Evolutionary conservation across 139 green algal species (phyloP), one percentile per base, ranked within the genome.

Genomic region (Yamagishiella unicocca): DNA sequence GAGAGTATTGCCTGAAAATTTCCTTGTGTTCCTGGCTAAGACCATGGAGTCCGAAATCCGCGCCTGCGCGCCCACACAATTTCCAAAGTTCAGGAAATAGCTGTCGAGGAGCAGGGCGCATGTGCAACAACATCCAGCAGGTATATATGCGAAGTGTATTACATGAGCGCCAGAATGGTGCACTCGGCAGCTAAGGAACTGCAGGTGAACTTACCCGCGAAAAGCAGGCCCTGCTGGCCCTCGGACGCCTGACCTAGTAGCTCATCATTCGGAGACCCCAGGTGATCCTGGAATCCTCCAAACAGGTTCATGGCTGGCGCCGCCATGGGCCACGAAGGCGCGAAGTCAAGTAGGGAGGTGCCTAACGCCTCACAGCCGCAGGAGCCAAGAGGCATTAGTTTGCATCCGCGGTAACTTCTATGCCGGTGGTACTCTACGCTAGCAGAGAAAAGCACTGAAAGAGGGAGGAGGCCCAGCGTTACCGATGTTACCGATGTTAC

Each of bases 1-100:
- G 42, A 1, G 79, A 67, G 62, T 64, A 85, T 21, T 77, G 79
- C 62, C 62, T 29, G 10, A 85, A 46, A 2, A 85, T 31, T 35
- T 85, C 79, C 29, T 85, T 85, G 2, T 85, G 79, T 42, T 85
- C 79, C 61, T 76, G 62, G 21, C 62, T 76, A 5, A 85, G 42
- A 9, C 79, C 79, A 73, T 50, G 42, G 2, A 85, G 58, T 2
- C 25, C 76, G n/a, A 62, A 85, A 2, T 85, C 78, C 0, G 78
- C 14, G 14, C 78, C 78, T 85, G 78, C 45, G 46, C 21, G 31
- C 2, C n/a, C 1, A 50, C 21, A 68, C 37, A 8, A 3, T 21
- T 53, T 33, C 40, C 27, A 14, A 14, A 42, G 45, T 40, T n/a
- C 31, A 55, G 31, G 27, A 35, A 70, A 70, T 55, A 77, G 70